Evolutionary conservation across 495 filamentous ascomycete genomes (phyloP), one percentile per base, ranked within the genome.

Genomic region (Trichoderma virens): DNA sequence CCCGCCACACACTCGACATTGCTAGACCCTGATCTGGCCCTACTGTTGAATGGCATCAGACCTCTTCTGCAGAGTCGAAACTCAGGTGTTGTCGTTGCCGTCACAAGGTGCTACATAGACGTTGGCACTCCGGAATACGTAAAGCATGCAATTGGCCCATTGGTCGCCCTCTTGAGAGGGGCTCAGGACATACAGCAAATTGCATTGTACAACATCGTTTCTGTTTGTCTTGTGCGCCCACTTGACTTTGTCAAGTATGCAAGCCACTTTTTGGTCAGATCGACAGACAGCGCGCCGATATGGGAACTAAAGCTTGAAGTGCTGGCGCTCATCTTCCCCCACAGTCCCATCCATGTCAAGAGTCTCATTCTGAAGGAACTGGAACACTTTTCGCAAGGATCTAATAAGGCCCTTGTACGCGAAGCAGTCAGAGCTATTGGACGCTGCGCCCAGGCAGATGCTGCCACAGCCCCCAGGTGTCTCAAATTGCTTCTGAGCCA

Each of bases 391-490:
- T 91, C 91, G 2, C 85, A 86, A 60, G 83, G 88, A 6, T 79
- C 87, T 30, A 86, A 95, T 67, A 86, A 88, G 61, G 86, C 84
- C 3, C 80, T 97, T 25, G 88, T 97, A 30, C 84, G 87, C 60
- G 94, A 96, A 73, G 88, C 91, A 43, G 93, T 98, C 7, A 81
- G 91, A 16, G 93, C 93, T 13, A 93, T 98, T 70, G 94, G 94
- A 2, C 85, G 93, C 11, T 98, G 94, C 73, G 92, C 95, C 8
- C 91, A 93, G 70, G 87, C 80, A 32, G 88, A 92, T 68, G 73
- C 83, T 5, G 76, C 76, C 31, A 89, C 90, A 16, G 86, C 91
- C 11, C 79, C 81, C 3, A 81, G 92, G 61, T 98, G 94, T 71
- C 77, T 98, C 34, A 82, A 84, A 3, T 82, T 98, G 7, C 82